Conservation (phyloP, 2,329 filamentous ascomycete genomes). For the Aplosporella prunicola region DNA sequence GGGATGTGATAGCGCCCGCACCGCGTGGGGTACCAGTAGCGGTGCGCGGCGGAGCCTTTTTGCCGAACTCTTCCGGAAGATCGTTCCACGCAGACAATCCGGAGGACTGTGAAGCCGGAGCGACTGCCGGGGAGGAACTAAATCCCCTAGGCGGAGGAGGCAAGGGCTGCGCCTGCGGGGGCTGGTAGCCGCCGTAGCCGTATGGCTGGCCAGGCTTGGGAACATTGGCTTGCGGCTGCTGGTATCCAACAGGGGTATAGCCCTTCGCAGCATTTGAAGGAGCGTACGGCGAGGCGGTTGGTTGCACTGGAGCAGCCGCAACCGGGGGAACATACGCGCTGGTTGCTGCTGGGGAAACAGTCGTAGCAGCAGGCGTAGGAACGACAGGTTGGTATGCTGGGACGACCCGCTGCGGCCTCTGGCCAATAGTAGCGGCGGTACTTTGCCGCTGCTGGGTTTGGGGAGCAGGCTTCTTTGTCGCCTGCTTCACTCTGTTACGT, state of each 20-base stretch:
- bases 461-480: slow-evolving; percentile 55
- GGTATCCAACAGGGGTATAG: slow-evolving; percentile 46
- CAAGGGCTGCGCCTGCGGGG: slow-evolving; percentile 33
- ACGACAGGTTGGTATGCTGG: slow-evolving; percentile 26
- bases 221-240: slow-evolving; percentile 26
- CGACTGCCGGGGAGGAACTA: slow-evolving; percentile 53
- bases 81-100: slow-evolving; percentile 88
- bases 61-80: slow-evolving; percentile 62
- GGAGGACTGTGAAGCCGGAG: slow-evolving; percentile 60
- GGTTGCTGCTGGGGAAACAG: slow-evolving; percentile 13
- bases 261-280: slow-evolving; percentile 29
- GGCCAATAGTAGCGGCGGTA: slow-evolving; percentile 23
- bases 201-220: slow-evolving; percentile 25
- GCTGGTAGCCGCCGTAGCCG: slow-evolving; percentile 33
- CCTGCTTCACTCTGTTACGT: slow-evolving; percentile 73
- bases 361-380: slow-evolving; percentile 12
- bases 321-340: slow-evolving; percentile 27
- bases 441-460: slow-evolving; percentile 34
- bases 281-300: slow-evolving; percentile 27
- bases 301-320: slow-evolving; percentile 18
- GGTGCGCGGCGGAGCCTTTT: slow-evolving; percentile 59
- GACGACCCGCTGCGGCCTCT: slow-evolving; percentile 27
- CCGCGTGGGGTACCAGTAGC: slow-evolving; percentile 65
- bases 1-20: slow-evolving; percentile 56
- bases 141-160: slow-evolving; percentile 57